Percentiles rank a stretch among this genome's conserved stretches.
phyloP scores from a whole-genome alignment of 2,329 filamentous ascomycete genomes.

The Verticillium albo-atrum region DNA sequence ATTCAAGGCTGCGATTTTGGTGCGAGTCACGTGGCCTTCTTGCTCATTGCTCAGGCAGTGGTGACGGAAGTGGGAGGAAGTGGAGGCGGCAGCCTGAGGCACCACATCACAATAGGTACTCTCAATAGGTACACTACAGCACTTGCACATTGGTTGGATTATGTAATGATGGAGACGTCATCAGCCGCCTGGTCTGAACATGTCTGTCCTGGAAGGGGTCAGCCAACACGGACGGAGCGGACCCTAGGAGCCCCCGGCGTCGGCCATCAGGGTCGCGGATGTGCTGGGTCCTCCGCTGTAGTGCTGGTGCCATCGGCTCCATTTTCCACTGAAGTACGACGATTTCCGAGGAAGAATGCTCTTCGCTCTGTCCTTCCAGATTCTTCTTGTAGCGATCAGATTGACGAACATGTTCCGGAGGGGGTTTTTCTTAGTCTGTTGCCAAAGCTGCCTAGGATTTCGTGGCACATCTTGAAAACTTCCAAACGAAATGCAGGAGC shows the following conservation, averaged over 20 bases:
- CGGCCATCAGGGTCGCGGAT: background rate
- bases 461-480: no score
- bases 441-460: no score
- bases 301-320: background rate
- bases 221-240: background rate
- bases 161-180: background rate
- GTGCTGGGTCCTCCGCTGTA: background rate
- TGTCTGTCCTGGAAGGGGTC: no score
- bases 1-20: conserved; percentile 6
- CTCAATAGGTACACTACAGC: no score
- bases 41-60: background rate
- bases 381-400: no score
- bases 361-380: no score
- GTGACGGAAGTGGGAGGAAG: background rate
- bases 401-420: no score
- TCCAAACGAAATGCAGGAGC: no score
- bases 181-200: no score
- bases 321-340: background rate
- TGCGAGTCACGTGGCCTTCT: conserved; percentile 5
- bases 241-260: background rate
- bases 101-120: no score
- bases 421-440: no score
- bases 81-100: background rate
- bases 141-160: background rate
- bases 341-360: background rate